Percentiles rank a stretch among this genome's conserved stretches.
phyloP scores from a whole-genome alignment of 257 asterid species.

The Fraxinus excelsior region DNA sequence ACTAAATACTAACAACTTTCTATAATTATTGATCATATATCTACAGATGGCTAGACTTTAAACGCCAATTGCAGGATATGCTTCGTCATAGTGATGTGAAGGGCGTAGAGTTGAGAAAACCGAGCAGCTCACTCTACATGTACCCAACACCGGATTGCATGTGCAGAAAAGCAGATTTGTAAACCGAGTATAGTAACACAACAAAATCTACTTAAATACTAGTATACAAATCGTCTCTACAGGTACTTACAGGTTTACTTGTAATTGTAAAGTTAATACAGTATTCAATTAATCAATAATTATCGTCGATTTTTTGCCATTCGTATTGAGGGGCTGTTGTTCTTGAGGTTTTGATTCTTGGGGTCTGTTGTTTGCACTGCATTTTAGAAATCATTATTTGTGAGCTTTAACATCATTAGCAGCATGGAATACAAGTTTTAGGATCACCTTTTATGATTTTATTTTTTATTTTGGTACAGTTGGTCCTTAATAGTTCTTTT shows the following conservation, averaged over 20 bases:
- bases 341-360: not conserved
- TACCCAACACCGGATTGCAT: conserved; percentile 97
- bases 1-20: not conserved
- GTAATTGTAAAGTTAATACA: conserved; percentile 22
- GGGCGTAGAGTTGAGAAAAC: conserved; percentile 78
- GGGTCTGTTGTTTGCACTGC: not conserved
- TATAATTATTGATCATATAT: not conserved
- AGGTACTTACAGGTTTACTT: conserved; percentile 23
- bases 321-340: not conserved
- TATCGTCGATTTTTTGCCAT: not conserved
- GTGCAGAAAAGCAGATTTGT: conserved; percentile 60
- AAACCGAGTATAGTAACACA: conserved; percentile 44
- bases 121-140: conserved; percentile 77
- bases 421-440: not conserved
- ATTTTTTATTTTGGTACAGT: too few species aligned
- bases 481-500: too few species aligned
- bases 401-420: too few species aligned
- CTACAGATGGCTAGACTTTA: conserved; percentile 72
- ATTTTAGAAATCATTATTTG: too few species aligned
- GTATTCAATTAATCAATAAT: conserved; percentile 19
- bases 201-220: conserved; percentile 38
- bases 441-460: too few species aligned
- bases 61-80: conserved; percentile 82
- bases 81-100: conserved; percentile 78
- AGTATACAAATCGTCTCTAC: conserved; percentile 16